These are phyloP conservation scores for Nannochloropsis gaditana DNA, from an alignment of 108 stramenopile genomes.

Conservation along the genomic window DNA sequence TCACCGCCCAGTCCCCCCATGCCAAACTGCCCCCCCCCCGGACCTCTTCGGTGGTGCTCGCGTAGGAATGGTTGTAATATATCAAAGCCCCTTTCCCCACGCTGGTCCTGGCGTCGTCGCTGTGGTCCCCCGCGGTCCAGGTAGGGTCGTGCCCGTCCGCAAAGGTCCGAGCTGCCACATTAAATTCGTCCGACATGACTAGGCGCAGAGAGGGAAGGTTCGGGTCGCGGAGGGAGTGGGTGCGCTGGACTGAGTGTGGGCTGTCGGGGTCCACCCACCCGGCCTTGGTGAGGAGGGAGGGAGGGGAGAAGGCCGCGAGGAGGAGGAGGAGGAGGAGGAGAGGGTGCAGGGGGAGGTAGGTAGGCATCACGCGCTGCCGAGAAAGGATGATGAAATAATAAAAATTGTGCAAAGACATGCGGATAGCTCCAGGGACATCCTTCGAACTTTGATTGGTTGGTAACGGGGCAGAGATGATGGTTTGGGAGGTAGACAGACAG, in stretches of 20 bases:
- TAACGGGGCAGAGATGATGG: background rate
- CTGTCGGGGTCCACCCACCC: constrained; percentile 94
- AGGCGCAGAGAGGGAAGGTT: constrained; percentile 49
- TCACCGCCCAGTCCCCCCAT: too few relatives aligned
- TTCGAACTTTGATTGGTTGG: background rate
- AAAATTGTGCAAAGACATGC: too few relatives aligned
- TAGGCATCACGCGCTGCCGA: too few relatives aligned
- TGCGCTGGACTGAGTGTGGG: constrained; percentile 59
- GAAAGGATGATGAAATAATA: too few relatives aligned
- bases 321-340: constrained; percentile 23
- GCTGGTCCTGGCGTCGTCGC: constrained; percentile 79
- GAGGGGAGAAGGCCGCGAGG: background rate
- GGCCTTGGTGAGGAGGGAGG: constrained; percentile 21
- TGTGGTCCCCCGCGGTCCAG: constrained; percentile 94
- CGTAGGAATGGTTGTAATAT: constrained; percentile 73
- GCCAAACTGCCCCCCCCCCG: background rate
- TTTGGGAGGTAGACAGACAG: background rate
- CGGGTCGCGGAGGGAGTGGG: constrained; percentile 26
- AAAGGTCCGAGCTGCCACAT: constrained; percentile 68
- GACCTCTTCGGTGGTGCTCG: constrained; percentile 59
- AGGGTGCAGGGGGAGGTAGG: background rate
- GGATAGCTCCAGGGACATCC: too few relatives aligned
- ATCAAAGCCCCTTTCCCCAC: constrained; percentile 70
- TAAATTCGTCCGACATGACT: constrained; percentile 89
- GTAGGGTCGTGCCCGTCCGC: constrained; percentile 82